Conservation (phyloP, 768 basidiomycete species). For the Suillus weaverae region DNA sequence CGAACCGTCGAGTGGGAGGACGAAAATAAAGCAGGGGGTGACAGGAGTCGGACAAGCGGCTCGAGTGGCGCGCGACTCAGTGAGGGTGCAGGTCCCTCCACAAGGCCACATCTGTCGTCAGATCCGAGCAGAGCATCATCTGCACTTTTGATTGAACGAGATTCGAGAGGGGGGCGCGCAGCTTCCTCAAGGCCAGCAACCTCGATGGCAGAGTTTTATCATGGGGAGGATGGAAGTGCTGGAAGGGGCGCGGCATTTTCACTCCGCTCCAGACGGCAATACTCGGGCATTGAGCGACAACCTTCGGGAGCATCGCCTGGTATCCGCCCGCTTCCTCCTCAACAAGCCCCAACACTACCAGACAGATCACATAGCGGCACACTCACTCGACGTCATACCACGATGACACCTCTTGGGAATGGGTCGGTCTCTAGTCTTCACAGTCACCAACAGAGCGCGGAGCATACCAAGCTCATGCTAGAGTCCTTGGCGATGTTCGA, state of each 20-base stretch:
- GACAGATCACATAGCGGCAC: conserved; percentile 16
- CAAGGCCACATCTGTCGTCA: conserved; percentile 26
- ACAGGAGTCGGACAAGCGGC: conserved; percentile 25
- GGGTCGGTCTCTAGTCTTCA: conserved; percentile 14
- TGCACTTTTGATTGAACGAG: conserved; percentile 19
- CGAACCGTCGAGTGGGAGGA: conserved; percentile 28
- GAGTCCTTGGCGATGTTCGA: conserved; percentile 75
- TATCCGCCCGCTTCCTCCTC: conserved; percentile 12
- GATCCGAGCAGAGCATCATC: conserved; percentile 24
- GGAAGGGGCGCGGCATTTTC: conserved; percentile 15
- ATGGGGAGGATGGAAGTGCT: conserved; percentile 18
- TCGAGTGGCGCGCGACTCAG: conserved; percentile 22
- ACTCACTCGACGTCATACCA: conserved; percentile 15
- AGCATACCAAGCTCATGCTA: conserved; percentile 70
- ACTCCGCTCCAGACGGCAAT: conserved; percentile 23
- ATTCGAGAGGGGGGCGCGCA: conserved; percentile 21
- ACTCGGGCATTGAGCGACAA: conserved; percentile 14
- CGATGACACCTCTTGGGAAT: conserved; percentile 19
- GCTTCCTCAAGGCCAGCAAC: conserved; percentile 45
- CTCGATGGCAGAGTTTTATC: conserved; percentile 54
- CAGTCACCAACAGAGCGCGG: conserved; percentile 34
- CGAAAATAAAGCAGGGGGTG: conserved; percentile 19
- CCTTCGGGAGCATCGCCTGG: conserved; percentile 18
- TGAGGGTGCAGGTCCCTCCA: conserved; percentile 18
- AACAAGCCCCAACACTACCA: conserved; percentile 17